Percentiles rank a stretch among this genome's conserved stretches.
Conservation (phyloP, 164 flowering plant species). For the Berberis thunbergii region DNA sequence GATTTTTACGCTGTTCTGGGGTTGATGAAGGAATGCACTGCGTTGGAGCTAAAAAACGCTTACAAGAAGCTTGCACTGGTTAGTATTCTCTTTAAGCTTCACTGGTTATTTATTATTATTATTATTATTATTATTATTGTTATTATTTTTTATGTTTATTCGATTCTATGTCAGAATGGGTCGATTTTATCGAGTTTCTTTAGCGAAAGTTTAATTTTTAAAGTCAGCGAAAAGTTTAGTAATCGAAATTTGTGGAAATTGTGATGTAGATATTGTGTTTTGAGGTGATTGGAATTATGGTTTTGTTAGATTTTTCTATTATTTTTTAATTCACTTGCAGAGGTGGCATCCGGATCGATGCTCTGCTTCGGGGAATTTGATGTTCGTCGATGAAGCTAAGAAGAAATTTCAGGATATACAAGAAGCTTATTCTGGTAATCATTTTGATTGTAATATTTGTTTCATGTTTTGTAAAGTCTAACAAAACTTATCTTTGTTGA, state of each 20-base stretch:
- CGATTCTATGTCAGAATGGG: neutral
- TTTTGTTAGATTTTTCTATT: neutral
- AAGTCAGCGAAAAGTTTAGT: neutral
- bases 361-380: slow-evolving; percentile 58
- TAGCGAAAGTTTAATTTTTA: no score
- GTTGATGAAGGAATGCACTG: slow-evolving; percentile 67
- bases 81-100: neutral
- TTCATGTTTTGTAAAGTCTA: neutral
- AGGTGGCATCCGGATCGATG: slow-evolving; percentile 97
- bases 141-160: neutral
- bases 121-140: neutral
- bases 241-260: neutral
- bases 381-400: slow-evolving; percentile 74
- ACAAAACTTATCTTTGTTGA: neutral
- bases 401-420: slow-evolving; percentile 88
- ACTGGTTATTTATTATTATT: neutral
- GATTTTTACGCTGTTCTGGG: slow-evolving; percentile 76
- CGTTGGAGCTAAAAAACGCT: slow-evolving; percentile 53
- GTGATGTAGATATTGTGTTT: neutral
- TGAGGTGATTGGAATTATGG: neutral
- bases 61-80: slow-evolving; percentile 94
- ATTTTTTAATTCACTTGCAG: slow-evolving; percentile 23
- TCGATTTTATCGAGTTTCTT: no score
- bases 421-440: slow-evolving; percentile 85
- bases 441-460: neutral